phyloP scores from a whole-genome alignment of 139 green algal genomes.

The Micromonas pusilla region DNA sequence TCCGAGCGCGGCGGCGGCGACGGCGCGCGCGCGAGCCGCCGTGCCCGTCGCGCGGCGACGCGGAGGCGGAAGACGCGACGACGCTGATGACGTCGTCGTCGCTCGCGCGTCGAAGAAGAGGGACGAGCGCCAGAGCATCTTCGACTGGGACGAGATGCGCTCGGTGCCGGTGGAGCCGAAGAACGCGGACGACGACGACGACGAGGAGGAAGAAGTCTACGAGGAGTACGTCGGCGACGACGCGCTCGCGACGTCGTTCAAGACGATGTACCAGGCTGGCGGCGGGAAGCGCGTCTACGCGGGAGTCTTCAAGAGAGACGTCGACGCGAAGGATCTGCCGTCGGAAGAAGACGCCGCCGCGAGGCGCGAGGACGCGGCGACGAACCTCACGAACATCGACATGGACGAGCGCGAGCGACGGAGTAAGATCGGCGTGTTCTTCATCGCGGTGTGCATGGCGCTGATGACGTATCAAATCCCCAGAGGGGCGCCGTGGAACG shows the following conservation, averaged over 20 bases:
- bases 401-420: constrained; percentile 25
- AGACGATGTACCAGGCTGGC: neutral
- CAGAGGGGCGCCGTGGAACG: neutral
- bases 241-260: neutral
- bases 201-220: neutral
- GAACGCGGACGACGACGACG: neutral
- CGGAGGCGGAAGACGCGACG: neutral
- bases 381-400: constrained; percentile 31
- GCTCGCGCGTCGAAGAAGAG: no score
- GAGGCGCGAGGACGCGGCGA: constrained; percentile 10
- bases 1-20: no score
- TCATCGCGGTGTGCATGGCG: no score
- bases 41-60: neutral
- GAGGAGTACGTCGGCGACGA: neutral
- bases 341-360: neutral
- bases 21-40: neutral
- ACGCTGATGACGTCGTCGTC: neutral
- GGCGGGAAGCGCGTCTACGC: constrained; percentile 8
- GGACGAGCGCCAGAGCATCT: neutral
- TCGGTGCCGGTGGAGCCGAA: neutral
- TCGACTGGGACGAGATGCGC: neutral
- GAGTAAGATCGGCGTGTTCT: neutral
- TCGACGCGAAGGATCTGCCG: constrained; percentile 21
- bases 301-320: constrained; percentile 29
- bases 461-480: neutral